Base-by-base conservation (phyloP, 805 yeast species). In the Candida sphagnicola region DNA sequence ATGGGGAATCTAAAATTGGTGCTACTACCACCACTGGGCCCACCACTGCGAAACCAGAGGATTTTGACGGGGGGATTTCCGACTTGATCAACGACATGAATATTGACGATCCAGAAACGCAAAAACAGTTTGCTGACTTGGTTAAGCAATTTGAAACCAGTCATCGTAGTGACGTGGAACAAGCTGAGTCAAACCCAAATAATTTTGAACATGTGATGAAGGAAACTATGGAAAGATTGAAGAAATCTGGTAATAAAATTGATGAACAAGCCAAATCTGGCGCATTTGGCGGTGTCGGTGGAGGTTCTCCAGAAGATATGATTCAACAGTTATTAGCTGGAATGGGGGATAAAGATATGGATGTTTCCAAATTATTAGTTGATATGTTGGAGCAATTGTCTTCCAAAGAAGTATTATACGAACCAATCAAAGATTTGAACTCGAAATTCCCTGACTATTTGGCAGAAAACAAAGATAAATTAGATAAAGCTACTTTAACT, bases 361-460 rank as follows among this genome's bases (percentile, higher is more conserved):
- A 83, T 53, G 74, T 82, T 61, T 67, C 82, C 18, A 76, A 77
- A 42, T 62, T 87, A 34, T 62, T 87, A 43, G 74, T 72, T 14
- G 87, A 85, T 26, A 80, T 91, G 79, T 69, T 91, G 51, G 82
- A 79, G 45, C 91, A 89, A 55, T 72, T 91, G 57, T 77, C 93
- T 5, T 78, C 93, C 4, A 91, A 89, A 54, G 90, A 82, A 41
- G 85, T 90, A 15, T 70, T 91, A 28, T 90, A 86, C 54, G 95
- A 84, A 49, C 96, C 98, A 2, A 73, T 91, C 62, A 84, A 82
- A 52, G 95, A 88, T 43, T 71, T 90, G 56, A 77, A 81, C 46
- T 62, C 67, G 10, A 86, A 85, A 54, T 87, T 80, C 56, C 85
- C 88, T 2, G 72, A 59, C 18, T 91, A 86, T 82, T 68, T 91